Evolutionary conservation across 2,329 filamentous ascomycete species (phyloP), one percentile per base, ranked within the genome.

Genomic region (Penicillium sp.): DNA sequence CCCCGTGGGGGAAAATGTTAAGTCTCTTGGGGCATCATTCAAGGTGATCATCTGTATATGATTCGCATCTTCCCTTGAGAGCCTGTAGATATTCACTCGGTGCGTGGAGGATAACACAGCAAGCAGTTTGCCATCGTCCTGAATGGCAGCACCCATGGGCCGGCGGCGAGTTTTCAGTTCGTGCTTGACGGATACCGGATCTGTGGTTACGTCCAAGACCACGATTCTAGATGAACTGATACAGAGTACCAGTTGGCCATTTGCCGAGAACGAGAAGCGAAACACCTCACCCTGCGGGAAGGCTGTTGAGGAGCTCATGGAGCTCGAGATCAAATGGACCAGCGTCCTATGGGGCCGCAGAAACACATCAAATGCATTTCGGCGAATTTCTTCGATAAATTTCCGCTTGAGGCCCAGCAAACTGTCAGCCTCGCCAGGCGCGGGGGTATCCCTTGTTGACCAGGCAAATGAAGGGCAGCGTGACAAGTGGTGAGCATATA

Each of bases 181-280:
- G 49, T 88, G 78, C 59, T 78, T 79, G 20, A 91, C 83, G 10
- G 72, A 69, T 13, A 88, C 68, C 4, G 77, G 71, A 25, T 78
- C 65, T 1, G 72, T 72, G 15, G 77, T 75, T 3, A 86, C 72
- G 59, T 91, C 83, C 36, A 94, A 71, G 21, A 94, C 78, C 54
- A 90, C 85, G 50, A 94, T 86, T 41, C 88, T 77, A 9, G 87
- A 90, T 25, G 88, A 94, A 64, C 87, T 94, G 63, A 89, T 86
- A 36, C 86, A 87, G 27, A 94, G 76, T 19, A 94, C 68, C 53
- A 83, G 79, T 51, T 84, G 81, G 2, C 87, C 87, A 38, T 77
- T 80, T 4, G 86, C 81, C 2, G 88, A 94, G 43, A 87, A 80
- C 47, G 79, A 81, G 63, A 94, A 94, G 39, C 87, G 85, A 69